Evolutionary conservation across 768 basidiomycete genomes (phyloP).

Genomic region (Strobilomyces echinocephalus): DNA sequence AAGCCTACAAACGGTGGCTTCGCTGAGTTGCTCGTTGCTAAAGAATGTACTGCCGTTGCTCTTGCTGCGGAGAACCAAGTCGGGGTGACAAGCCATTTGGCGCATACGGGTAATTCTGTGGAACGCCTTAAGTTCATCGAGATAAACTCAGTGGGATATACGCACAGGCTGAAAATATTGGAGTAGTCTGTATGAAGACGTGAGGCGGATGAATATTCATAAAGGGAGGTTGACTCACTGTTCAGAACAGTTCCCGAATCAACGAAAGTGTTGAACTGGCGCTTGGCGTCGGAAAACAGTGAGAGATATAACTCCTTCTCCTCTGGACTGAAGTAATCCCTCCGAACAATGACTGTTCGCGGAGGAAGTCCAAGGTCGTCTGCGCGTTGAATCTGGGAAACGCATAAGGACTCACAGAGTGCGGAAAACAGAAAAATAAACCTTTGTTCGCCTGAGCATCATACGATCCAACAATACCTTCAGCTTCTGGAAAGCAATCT

Average conservation of each 20-base stretch:
- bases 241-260: slow-evolving; percentile 88
- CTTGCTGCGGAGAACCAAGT: slow-evolving; percentile 86
- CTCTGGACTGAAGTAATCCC: slow-evolving; percentile 93
- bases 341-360: slow-evolving; percentile 79
- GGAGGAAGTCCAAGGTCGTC: slow-evolving; percentile 96
- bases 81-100: slow-evolving; percentile 93
- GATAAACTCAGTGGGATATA: background rate
- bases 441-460: slow-evolving; percentile 93
- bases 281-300: slow-evolving; percentile 87
- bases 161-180: slow-evolving; percentile 79
- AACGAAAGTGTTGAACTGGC: slow-evolving; percentile 88
- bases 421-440: slow-evolving; percentile 17
- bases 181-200: slow-evolving; percentile 60
- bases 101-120: slow-evolving; percentile 88
- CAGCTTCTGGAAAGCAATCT: slow-evolving; percentile 85
- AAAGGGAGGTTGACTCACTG: slow-evolving; percentile 51
- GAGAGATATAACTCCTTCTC: slow-evolving; percentile 94
- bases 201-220: slow-evolving; percentile 5
- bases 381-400: slow-evolving; percentile 75
- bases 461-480: slow-evolving; percentile 84
- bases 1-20: slow-evolving; percentile 87
- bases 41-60: slow-evolving; percentile 62
- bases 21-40: slow-evolving; percentile 51
- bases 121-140: slow-evolving; percentile 6
- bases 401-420: background rate